A percentile compares a stretch with the other conserved stretches of the same genome.
phyloP scores from a whole-genome alignment of 164 flowering plant genomes.

The Vitis rotundifolia region DNA sequence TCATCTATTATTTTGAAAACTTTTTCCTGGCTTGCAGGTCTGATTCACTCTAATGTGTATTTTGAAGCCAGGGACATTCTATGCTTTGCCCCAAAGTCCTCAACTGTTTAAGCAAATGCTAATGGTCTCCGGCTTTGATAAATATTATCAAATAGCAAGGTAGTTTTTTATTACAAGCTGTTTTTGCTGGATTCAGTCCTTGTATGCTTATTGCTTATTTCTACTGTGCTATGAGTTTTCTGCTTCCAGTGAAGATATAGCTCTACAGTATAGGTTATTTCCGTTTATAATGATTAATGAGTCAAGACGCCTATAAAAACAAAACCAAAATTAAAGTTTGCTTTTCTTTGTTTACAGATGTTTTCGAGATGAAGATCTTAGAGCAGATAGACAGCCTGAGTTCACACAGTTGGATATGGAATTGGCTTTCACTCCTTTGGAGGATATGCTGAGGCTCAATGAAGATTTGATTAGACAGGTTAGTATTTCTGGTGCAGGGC shows the following conservation, averaged over 20 bases:
- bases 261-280: too few species aligned
- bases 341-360: conserved; percentile 48
- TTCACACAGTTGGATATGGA: conserved; percentile 98
- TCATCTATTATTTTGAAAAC: not conserved
- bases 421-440: conserved; percentile 84
- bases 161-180: conserved; percentile 17
- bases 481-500: conserved; percentile 8
- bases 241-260: too few species aligned
- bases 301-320: too few species aligned
- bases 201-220: not conserved
- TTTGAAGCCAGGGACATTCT: conserved; percentile 96
- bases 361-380: conserved; percentile 93
- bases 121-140: conserved; percentile 93
- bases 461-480: conserved; percentile 94
- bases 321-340: not conserved
- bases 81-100: conserved; percentile 98
- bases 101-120: conserved; percentile 96
- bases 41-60: conserved; percentile 35
- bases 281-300: too few species aligned
- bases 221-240: not conserved
- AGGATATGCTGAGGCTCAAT: conserved; percentile 87
- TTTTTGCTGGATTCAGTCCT: conserved; percentile 3
- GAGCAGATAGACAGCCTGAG: conserved; percentile 96
- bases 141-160: conserved; percentile 96
- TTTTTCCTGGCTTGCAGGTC: conserved; percentile 17